Percentiles rank a stretch among this genome's conserved stretches.
phyloP scores from a whole-genome alignment of 2,329 filamentous ascomycete genomes.

The Exserohilum rostratum region DNA sequence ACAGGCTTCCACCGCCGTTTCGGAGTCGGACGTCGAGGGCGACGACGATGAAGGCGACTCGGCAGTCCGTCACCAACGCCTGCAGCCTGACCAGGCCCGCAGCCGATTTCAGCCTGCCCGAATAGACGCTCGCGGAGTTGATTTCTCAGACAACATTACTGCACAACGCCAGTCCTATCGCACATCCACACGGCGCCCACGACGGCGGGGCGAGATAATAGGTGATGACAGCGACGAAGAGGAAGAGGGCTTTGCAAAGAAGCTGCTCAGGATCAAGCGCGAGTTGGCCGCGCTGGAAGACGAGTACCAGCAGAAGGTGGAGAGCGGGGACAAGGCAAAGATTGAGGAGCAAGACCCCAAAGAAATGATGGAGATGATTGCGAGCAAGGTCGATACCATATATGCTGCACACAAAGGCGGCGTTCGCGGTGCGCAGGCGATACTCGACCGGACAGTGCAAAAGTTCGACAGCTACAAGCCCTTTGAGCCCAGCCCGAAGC shows the following conservation, averaged over 20 bases:
- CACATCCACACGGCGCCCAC: constrained; percentile 70
- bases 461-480: constrained; percentile 43
- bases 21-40: constrained; percentile 63
- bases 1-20: constrained; percentile 55
- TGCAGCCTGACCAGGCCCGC: constrained; percentile 80
- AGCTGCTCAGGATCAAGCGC: constrained; percentile 79
- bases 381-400: constrained; percentile 70
- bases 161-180: constrained; percentile 80
- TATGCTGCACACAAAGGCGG: constrained; percentile 55
- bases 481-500: constrained; percentile 33
- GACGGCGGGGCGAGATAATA: constrained; percentile 66
- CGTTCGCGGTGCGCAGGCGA: constrained; percentile 43
- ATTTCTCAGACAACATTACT: constrained; percentile 88
- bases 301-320: constrained; percentile 62
- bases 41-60: constrained; percentile 40
- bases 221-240: constrained; percentile 75
- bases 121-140: constrained; percentile 77
- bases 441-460: constrained; percentile 42
- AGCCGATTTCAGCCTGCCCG: constrained; percentile 76
- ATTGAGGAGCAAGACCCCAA: constrained; percentile 53
- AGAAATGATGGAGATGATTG: constrained; percentile 68
- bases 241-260: constrained; percentile 73
- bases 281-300: constrained; percentile 73
- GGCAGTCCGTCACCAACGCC: constrained; percentile 73
- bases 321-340: constrained; percentile 50